These are phyloP conservation scores for Crucihimalaya himalaica DNA, from an alignment of 345 rosid genomes.

Conservation along the genomic window DNA sequence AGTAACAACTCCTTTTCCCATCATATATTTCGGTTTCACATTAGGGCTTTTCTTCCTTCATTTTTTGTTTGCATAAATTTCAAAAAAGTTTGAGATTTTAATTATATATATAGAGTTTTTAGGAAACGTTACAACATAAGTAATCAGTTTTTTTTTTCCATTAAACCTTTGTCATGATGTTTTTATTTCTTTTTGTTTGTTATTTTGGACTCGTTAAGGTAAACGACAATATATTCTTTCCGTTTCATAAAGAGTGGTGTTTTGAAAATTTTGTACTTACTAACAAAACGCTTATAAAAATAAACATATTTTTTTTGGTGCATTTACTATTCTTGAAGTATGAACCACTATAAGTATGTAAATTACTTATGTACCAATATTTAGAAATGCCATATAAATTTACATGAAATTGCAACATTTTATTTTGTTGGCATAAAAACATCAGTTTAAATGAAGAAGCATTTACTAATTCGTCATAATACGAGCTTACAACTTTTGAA, in stretches of 20 bases:
- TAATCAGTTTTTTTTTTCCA: neutral
- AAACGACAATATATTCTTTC: neutral
- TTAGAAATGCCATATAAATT: constrained; percentile 13
- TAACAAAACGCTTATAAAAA: neutral
- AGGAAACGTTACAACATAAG: neutral
- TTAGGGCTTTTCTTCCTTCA: constrained; percentile 22
- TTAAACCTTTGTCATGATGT: neutral
- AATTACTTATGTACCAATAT: neutral
- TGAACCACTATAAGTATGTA: neutral
- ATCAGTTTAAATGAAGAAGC: neutral
- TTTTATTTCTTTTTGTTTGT: neutral
- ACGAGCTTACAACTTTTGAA: constrained; percentile 1
- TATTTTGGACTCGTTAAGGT: constrained; percentile 15
- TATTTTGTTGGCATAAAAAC: neutral
- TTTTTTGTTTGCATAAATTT: neutral
- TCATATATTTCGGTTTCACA: neutral
- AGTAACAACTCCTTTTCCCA: neutral
- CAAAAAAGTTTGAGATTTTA: neutral
- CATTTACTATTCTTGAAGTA: constrained; percentile 8
- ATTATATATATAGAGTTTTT: neutral
- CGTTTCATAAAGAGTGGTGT: neutral
- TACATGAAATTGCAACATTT: neutral
- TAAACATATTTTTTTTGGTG: neutral
- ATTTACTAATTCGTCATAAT: neutral
- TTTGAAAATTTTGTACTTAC: neutral